Percentiles rank a stretch among this genome's conserved stretches.
These are phyloP conservation scores for Perilla frutescens DNA, from an alignment of 257 asterid species.

Conservation along the genomic window DNA sequence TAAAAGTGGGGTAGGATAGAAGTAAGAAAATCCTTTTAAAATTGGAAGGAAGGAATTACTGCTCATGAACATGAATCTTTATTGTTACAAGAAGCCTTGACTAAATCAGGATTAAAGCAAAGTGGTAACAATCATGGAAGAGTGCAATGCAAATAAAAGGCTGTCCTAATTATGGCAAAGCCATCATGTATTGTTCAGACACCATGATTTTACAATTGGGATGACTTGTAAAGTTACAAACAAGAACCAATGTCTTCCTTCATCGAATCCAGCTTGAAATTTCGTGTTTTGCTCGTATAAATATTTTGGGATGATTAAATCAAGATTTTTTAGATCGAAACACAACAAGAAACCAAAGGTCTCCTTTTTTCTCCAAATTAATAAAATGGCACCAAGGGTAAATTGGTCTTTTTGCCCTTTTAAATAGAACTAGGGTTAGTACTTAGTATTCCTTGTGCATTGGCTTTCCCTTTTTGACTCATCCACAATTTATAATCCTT, in stretches of 20 bases:
- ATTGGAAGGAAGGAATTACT: neutral
- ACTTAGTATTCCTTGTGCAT: neutral
- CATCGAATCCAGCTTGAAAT: neutral
- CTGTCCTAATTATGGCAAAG: constrained; percentile 35
- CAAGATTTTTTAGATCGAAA: no score
- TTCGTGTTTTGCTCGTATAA: neutral
- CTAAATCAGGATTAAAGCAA: neutral
- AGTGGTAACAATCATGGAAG: constrained; percentile 39
- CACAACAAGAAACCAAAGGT: no score
- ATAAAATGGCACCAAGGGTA: neutral
- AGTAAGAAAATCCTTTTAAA: neutral
- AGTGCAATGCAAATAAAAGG: constrained; percentile 43
- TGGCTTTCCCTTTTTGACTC: neutral
- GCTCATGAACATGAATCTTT: neutral
- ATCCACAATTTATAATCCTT: neutral
- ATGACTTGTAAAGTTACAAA: constrained; percentile 32
- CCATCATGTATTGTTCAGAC: constrained; percentile 33
- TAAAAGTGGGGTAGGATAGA: neutral
- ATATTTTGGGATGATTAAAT: neutral
- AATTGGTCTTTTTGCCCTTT: neutral
- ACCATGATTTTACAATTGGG: constrained; percentile 37
- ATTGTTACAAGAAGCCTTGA: neutral
- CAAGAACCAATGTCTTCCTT: neutral
- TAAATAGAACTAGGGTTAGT: neutral
- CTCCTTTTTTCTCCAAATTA: no score